Evolutionary conservation across 73 alveolate genomes (phyloP).

Genomic region (Durusdinium trenchii): DNA sequence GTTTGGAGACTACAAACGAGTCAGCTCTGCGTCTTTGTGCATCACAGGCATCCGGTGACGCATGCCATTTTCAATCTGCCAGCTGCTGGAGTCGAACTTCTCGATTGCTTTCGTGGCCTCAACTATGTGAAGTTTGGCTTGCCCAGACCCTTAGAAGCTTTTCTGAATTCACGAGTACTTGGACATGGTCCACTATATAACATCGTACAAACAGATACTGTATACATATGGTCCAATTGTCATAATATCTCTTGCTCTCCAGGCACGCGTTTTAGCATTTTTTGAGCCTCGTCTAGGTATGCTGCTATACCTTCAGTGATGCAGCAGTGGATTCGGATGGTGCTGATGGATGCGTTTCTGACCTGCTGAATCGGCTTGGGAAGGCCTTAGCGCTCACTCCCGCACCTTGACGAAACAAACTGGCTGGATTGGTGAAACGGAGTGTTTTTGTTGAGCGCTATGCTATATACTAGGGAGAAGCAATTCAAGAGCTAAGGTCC

Average conservation of each 20-base stretch:
- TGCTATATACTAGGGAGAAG: too few relatives aligned
- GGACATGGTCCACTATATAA: background rate
- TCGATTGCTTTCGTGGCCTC: constrained; percentile 88
- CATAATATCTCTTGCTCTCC: too few relatives aligned
- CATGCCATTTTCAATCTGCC: constrained; percentile 91
- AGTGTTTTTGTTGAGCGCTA: background rate
- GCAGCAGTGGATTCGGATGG: constrained; percentile 34
- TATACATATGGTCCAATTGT: background rate
- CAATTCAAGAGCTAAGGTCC: too few relatives aligned
- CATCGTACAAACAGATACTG: background rate
- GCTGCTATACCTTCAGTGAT: constrained; percentile 93
- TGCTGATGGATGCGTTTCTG: constrained; percentile 51
- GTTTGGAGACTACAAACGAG: too few relatives aligned
- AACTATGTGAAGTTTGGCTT: constrained; percentile 13
- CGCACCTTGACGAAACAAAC: background rate
- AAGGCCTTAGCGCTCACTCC: constrained; percentile 18
- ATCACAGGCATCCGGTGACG: constrained; percentile 61
- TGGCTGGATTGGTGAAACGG: background rate
- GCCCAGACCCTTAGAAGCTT: constrained; percentile 39
- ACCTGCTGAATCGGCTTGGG: constrained; percentile 45
- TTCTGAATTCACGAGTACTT: background rate
- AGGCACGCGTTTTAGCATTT: too few relatives aligned
- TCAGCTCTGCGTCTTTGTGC: background rate
- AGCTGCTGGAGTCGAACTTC: constrained; percentile 65
- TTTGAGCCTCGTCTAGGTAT: constrained; percentile 1